Percentiles rank a stretch among this genome's conserved stretches.
phyloP scores from a whole-genome alignment of 768 basidiomycete genomes.

The Psilocybe sp. region DNA sequence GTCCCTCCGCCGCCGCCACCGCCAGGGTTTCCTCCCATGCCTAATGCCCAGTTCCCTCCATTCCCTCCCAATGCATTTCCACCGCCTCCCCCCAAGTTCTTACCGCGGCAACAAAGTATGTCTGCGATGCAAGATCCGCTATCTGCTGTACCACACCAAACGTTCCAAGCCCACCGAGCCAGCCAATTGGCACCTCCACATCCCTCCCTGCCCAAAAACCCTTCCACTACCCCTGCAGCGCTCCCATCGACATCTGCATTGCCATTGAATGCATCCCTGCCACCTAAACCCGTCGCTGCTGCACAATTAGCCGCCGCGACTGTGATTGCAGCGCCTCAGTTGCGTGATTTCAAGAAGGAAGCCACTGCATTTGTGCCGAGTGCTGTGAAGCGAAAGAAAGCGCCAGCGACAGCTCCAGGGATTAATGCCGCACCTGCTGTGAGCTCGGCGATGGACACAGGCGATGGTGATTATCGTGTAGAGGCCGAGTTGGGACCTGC shows the following conservation, averaged over 20 bases:
- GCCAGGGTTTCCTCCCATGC: slow-evolving; percentile 24
- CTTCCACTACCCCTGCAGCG: slow-evolving; percentile 16
- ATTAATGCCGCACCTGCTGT: slow-evolving; percentile 68
- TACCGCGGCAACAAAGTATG: slow-evolving; percentile 51
- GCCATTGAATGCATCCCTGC: slow-evolving; percentile 26
- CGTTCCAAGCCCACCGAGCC: slow-evolving; percentile 71
- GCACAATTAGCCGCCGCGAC: slow-evolving; percentile 54
- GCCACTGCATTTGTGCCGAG: slow-evolving; percentile 89
- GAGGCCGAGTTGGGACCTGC: slow-evolving; percentile 30
- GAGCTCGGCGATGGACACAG: slow-evolving; percentile 20
- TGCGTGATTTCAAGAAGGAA: slow-evolving; percentile 94
- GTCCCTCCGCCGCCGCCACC: slow-evolving; percentile 21
- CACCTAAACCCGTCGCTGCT: slow-evolving; percentile 31
- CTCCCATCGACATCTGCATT: slow-evolving; percentile 5
- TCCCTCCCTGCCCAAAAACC: slow-evolving; percentile 44
- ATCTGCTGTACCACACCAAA: slow-evolving; percentile 71
- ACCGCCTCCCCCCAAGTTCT: slow-evolving; percentile 65
- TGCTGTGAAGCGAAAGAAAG: slow-evolving; percentile 74
- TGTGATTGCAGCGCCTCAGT: slow-evolving; percentile 79
- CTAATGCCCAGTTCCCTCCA: slow-evolving; percentile 24
- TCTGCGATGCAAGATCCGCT: slow-evolving; percentile 73
- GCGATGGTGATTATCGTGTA: slow-evolving; percentile 28
- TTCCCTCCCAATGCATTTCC: slow-evolving; percentile 27
- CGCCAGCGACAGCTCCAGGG: slow-evolving; percentile 31
- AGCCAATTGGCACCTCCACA: slow-evolving; percentile 32